Evolutionary conservation across 805 yeast species (phyloP).

Genomic region (Nakazawaea peltata): DNA sequence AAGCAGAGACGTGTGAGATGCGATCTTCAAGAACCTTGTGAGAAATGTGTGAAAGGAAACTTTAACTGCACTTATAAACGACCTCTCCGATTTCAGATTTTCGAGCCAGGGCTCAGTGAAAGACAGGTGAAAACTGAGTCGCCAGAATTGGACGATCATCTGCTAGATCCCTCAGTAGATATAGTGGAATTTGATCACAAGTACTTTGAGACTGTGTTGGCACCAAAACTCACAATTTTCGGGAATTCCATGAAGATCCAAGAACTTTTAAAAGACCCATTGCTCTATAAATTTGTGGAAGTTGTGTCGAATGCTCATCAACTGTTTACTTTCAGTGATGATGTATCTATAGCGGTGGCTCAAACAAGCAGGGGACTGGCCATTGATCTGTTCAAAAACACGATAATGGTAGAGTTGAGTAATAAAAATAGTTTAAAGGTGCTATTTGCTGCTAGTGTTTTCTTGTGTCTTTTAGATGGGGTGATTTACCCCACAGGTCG

Average conservation of each 20-base stretch:
- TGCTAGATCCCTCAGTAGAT: background rate
- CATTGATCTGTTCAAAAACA: conserved; percentile 9
- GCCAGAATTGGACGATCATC: background rate
- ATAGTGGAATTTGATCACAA: conserved; percentile 10
- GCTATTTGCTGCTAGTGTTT: conserved; percentile 16
- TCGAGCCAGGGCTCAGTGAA: background rate
- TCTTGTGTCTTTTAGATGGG: conserved; percentile 19
- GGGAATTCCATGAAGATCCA: conserved; percentile 11
- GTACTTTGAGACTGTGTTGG: conserved; percentile 16
- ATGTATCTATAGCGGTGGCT: background rate
- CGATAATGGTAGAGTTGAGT: conserved; percentile 7
- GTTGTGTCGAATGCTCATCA: conserved; percentile 18
- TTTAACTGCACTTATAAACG: conserved; percentile 34
- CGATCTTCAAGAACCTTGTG: conserved; percentile 34
- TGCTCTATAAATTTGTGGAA: conserved; percentile 13
- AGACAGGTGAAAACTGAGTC: background rate
- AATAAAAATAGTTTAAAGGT: conserved; percentile 8
- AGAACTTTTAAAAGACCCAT: conserved; percentile 8
- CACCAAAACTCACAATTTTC: conserved; percentile 18
- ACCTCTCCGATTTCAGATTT: conserved; percentile 3
- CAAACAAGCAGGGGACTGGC: conserved; percentile 9
- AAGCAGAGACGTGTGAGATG: conserved; percentile 40
- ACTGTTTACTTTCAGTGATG: conserved; percentile 8
- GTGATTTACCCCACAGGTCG: conserved; percentile 14
- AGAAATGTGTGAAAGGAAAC: conserved; percentile 30